Evolutionary conservation across 208 protist genomes (phyloP).

Genomic region (Acanthamoeba royreba): DNA sequence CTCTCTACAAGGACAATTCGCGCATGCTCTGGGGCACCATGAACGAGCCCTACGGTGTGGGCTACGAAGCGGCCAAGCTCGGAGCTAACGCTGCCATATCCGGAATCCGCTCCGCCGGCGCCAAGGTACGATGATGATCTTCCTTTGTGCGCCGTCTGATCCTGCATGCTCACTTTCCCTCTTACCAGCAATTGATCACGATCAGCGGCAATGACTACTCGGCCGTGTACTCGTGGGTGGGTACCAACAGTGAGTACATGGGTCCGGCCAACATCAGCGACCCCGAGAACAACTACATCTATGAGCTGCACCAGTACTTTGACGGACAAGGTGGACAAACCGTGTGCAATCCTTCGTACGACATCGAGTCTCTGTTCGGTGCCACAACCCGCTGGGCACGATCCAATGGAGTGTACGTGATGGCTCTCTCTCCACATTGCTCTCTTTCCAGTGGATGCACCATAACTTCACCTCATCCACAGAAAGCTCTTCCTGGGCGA

Average conservation of each 20-base stretch:
- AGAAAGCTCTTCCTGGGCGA: not conserved
- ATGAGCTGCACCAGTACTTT: not conserved
- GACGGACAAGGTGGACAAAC: not conserved
- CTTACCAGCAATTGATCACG: not conserved
- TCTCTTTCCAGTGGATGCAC: no score
- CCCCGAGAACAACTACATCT: not conserved
- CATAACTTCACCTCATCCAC: no score
- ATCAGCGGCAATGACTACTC: not conserved
- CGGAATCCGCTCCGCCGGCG: not conserved
- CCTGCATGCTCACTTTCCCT: not conserved
- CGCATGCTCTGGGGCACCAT: not conserved
- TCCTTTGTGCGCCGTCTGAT: not conserved
- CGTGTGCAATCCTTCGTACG: not conserved
- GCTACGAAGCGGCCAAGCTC: not conserved
- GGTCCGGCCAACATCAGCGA: not conserved
- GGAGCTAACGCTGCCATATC: not conserved
- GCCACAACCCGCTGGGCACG: not conserved
- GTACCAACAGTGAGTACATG: not conserved
- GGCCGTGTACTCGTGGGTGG: not conserved
- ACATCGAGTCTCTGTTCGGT: not conserved
- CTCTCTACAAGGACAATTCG: not conserved
- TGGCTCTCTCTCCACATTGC: no score
- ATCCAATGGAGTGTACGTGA: not conserved
- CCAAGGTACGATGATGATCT: not conserved
- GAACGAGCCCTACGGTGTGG: not conserved